Percentiles rank a stretch among this genome's conserved stretches.
Evolutionary conservation across 257 asterid species (phyloP).

Genomic region (Przewalskia tangutica): DNA sequence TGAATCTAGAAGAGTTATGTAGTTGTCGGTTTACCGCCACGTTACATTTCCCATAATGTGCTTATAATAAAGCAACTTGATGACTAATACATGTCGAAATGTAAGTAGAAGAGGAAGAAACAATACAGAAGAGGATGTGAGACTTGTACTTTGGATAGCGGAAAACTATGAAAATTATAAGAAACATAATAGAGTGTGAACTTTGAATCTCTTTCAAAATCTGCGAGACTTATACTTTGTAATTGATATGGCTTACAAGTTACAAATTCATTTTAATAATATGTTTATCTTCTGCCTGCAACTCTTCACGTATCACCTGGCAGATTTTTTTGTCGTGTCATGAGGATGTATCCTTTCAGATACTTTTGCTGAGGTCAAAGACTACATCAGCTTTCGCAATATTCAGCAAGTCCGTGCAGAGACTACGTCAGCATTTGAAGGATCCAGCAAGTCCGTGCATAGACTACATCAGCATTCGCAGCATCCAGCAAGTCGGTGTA

Average conservation of each 20-base stretch:
- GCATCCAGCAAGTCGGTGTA: no score
- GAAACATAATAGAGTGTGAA: neutral
- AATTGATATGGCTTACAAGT: neutral
- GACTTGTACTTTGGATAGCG: no score
- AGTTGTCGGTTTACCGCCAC: no score
- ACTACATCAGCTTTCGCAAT: no score
- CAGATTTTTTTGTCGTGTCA: constrained; percentile 94
- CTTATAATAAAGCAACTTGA: no score
- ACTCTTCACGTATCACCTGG: constrained; percentile 93
- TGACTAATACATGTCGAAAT: neutral
- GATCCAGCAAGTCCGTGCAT: no score
- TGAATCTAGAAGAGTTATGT: no score
- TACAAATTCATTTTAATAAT: neutral
- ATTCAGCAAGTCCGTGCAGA: no score
- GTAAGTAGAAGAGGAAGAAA: neutral
- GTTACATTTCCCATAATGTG: no score
- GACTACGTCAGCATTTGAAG: no score
- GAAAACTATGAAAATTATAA: neutral
- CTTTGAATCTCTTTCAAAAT: neutral
- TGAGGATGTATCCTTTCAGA: constrained; percentile 95
- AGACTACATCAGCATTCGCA: no score
- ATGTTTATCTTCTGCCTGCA: constrained; percentile 28
- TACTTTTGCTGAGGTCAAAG: constrained; percentile 96
- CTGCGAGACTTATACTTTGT: neutral
- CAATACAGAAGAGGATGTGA: neutral